Evolutionary conservation across 768 basidiomycete genomes (phyloP).

Genomic region (Russula compacta): DNA sequence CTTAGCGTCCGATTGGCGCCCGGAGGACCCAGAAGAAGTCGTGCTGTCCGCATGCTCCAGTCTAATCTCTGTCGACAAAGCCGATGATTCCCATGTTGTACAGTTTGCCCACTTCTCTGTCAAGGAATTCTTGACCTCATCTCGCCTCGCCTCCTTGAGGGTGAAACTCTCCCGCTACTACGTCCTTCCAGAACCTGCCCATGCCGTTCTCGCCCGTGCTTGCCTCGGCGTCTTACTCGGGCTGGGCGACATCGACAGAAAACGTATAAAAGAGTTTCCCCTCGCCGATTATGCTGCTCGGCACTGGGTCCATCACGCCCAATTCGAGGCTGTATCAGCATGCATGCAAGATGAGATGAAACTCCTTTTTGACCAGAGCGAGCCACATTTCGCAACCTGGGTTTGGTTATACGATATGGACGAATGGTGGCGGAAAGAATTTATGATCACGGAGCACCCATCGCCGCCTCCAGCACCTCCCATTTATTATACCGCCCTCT

Average conservation of each 20-base stretch:
- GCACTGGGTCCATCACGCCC: neutral
- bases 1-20: neutral
- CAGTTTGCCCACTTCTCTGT: neutral
- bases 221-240: neutral
- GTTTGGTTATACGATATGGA: neutral
- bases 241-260: neutral
- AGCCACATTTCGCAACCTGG: neutral
- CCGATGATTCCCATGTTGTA: neutral
- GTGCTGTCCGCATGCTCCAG: neutral
- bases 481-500: neutral
- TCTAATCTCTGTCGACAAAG: neutral
- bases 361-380: neutral
- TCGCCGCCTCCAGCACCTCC: neutral
- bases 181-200: neutral
- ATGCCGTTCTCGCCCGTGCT: neutral
- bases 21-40: neutral
- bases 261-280: neutral
- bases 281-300: neutral
- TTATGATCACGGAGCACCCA: neutral
- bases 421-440: neutral
- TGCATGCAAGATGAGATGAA: neutral
- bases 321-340: neutral
- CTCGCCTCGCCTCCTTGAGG: neutral
- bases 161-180: neutral
- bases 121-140: neutral